phyloP scores from a whole-genome alignment of 2,329 filamentous ascomycete genomes.

The Exophiala oligosperma region DNA sequence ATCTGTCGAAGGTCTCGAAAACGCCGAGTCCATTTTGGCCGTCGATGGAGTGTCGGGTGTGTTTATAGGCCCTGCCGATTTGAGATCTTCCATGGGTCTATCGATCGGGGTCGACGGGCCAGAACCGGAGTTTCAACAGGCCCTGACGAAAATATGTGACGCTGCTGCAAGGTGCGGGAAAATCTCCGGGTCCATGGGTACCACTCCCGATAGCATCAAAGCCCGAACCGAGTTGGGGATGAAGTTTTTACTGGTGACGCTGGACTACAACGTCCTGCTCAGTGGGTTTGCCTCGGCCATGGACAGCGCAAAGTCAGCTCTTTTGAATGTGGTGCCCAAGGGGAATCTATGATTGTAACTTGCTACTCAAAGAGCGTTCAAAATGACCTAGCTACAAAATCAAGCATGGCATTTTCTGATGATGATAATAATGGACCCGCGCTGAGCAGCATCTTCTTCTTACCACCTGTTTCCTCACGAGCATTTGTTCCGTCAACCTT shows the following conservation, averaged over 20 bases:
- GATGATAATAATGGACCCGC: too few species aligned
- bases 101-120: conserved; percentile 1
- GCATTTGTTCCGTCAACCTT: too few species aligned
- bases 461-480: too few species aligned
- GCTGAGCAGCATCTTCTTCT: too few species aligned
- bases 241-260: conserved; percentile 1
- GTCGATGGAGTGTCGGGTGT: conserved; percentile 7
- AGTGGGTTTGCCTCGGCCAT: neutral
- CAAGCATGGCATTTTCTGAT: too few species aligned
- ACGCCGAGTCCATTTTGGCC: conserved; percentile 10
- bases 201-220: neutral
- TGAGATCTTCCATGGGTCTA: conserved; percentile 13
- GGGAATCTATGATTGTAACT: too few species aligned
- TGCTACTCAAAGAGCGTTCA: too few species aligned
- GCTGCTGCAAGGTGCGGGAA: neutral
- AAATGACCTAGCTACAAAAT: too few species aligned
- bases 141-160: neutral
- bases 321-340: neutral
- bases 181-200: neutral
- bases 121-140: conserved; percentile 3
- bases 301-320: neutral
- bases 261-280: conserved; percentile 5
- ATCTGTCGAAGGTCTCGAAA: conserved; percentile 8
- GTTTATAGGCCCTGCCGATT: conserved; percentile 14
- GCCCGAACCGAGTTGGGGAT: neutral